Evolutionary conservation across 2,329 filamentous ascomycete species (phyloP), one percentile per base, ranked within the genome.

Genomic region (Biscogniauxia marginata): DNA sequence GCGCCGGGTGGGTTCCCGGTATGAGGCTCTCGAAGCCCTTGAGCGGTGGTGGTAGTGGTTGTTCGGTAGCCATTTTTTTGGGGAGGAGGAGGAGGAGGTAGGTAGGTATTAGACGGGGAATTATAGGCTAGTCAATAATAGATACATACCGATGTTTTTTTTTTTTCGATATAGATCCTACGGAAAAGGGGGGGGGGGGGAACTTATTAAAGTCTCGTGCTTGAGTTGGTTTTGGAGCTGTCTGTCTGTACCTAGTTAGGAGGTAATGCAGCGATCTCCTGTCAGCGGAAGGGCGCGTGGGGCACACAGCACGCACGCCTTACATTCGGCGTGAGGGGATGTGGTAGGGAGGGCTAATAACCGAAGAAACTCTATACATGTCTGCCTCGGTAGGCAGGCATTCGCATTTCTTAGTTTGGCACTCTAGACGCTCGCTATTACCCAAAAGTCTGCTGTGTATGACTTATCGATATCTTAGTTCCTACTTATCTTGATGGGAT

Each of bases 11-110:
- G 46, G 53, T 58, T 16, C 55, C 55, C 1, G 55, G 16, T 18
- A 21, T 30, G 3, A 57, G 48, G 39, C 19, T 48, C 19, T 59
- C 54, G 23, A 61, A 61, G 16, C 57, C 57, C 23, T 57, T 55
- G 3, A 61, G 24, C 6, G 48, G 30, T 23, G 13, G 8, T 18
- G 52, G 52, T 2, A 50, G 52, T 5, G 57, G 55, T 11, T 11
- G 34, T 46, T 30, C 49, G 2, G 22, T 34, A 19, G 52, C 22
- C 49, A 49, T 57, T 4, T 16, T 48, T 8, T 4, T 23, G 48
- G 25, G 21, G 22, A 43, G 23, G 13, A 7, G 18, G 13, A 7
- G 18, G 44, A 18, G 18, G 44, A 20, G 7, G 11, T 20, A 18
- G 18, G 7, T 34, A 7, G 7, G 20, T 2, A 46, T 11, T 20